phyloP scores from a whole-genome alignment of 2,329 filamentous ascomycete genomes.

The Hypoxylon sp. region DNA sequence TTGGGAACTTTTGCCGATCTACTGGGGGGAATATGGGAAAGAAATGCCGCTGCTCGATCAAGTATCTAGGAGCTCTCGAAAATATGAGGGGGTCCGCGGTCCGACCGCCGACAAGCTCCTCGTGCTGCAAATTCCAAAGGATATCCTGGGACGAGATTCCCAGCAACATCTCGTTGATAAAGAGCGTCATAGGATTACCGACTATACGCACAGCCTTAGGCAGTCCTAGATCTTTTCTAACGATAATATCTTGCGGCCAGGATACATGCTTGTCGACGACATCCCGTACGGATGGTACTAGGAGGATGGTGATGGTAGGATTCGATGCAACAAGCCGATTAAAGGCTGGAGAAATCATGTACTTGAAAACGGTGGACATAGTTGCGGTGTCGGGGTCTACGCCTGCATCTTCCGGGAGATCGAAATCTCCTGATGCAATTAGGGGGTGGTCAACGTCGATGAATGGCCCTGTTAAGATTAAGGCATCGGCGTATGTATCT shows the following conservation, averaged over 20 bases:
- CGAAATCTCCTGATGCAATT: conserved; percentile 83
- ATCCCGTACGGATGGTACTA: conserved; percentile 83
- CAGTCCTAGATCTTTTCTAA: conserved; percentile 80
- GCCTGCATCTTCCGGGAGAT: conserved; percentile 76
- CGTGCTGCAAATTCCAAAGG: conserved; percentile 82
- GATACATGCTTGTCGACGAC: conserved; percentile 78
- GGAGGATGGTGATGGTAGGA: conserved; percentile 83
- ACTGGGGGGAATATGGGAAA: conserved; percentile 89
- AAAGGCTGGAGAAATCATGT: conserved; percentile 81
- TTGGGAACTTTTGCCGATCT: conserved; percentile 76
- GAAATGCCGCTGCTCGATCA: conserved; percentile 93
- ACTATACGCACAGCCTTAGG: conserved; percentile 81
- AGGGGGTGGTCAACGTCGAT: conserved; percentile 92
- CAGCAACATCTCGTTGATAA: conserved; percentile 87
- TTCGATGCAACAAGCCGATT: conserved; percentile 78
- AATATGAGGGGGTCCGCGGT: conserved; percentile 73
- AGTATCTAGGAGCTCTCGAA: conserved; percentile 78
- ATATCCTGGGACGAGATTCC: conserved; percentile 88
- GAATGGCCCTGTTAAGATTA: conserved; percentile 89
- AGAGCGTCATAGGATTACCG: conserved; percentile 91
- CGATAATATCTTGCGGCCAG: conserved; percentile 73
- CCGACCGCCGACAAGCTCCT: conserved; percentile 76
- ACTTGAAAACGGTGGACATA: conserved; percentile 85
- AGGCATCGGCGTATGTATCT: conserved; percentile 79
- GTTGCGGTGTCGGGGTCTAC: conserved; percentile 84